Conservation (phyloP, 2,329 filamentous ascomycete species). For the Pestalotiopsis sp. region DNA sequence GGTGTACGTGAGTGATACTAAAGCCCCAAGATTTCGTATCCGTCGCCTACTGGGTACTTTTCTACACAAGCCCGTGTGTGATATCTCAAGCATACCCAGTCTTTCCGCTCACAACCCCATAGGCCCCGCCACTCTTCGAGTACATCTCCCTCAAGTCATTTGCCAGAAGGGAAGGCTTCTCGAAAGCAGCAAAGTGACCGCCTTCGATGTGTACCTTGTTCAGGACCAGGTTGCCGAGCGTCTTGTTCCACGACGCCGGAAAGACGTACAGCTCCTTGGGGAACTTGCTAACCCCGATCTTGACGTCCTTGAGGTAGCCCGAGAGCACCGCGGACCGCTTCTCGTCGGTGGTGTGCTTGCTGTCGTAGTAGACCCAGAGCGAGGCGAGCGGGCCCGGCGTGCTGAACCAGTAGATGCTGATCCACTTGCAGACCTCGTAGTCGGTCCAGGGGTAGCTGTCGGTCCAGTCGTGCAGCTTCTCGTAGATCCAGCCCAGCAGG, state of each 20-base stretch:
- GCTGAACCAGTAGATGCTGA: constrained; percentile 72
- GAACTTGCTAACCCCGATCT: constrained; percentile 49
- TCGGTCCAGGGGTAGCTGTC: constrained; percentile 72
- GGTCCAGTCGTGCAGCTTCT: constrained; percentile 77
- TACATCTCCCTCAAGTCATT: constrained; percentile 50
- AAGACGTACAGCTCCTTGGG: constrained; percentile 49
- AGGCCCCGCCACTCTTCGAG: constrained; percentile 36
- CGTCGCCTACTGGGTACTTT: too few relatives aligned
- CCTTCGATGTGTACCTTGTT: constrained; percentile 40
- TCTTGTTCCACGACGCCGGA: constrained; percentile 49
- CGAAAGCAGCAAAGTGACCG: constrained; percentile 52
- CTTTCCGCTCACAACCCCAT: constrained; percentile 8
- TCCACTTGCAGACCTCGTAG: constrained; percentile 75
- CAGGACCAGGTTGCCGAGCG: constrained; percentile 51
- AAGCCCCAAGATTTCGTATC: too few relatives aligned
- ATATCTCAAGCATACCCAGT: not conserved
- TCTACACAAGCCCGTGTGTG: not conserved
- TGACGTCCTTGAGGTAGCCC: constrained; percentile 33
- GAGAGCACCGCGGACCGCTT: constrained; percentile 46
- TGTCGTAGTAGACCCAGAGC: constrained; percentile 71
- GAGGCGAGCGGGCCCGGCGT: constrained; percentile 63
- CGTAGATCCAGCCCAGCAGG: constrained; percentile 75
- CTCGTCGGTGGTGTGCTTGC: constrained; percentile 53
- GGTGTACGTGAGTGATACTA: not conserved
- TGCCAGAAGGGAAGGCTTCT: constrained; percentile 44